Conservation (phyloP, 805 yeast genomes). For the Saccharomycopsis amapae region DNA sequence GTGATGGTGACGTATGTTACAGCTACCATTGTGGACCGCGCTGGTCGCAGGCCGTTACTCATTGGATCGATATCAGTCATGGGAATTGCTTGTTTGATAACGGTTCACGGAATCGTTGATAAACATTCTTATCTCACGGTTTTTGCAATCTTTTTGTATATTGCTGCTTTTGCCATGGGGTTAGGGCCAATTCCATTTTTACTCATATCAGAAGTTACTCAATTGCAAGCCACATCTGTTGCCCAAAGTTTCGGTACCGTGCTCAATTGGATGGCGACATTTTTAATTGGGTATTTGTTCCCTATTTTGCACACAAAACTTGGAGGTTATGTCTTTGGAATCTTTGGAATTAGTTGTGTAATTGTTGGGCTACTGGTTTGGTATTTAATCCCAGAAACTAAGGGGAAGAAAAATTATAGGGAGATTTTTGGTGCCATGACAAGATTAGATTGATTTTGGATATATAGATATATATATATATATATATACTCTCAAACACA, state of each 20-base stretch:
- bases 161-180: slow-evolving; percentile 84
- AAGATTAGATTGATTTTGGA: background rate
- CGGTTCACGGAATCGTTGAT: slow-evolving; percentile 58
- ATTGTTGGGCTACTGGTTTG: slow-evolving; percentile 42
- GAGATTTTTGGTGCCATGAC: slow-evolving; percentile 52
- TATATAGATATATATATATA: too few species aligned
- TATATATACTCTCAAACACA: too few species aligned
- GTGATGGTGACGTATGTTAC: slow-evolving; percentile 66
- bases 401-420: slow-evolving; percentile 51
- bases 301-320: slow-evolving; percentile 59
- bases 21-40: slow-evolving; percentile 65
- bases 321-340: slow-evolving; percentile 73
- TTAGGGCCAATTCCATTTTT: slow-evolving; percentile 94
- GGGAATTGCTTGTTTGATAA: slow-evolving; percentile 55
- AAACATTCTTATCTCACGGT: slow-evolving; percentile 46
- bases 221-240: slow-evolving; percentile 64
- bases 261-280: slow-evolving; percentile 88
- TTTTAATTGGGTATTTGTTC: slow-evolving; percentile 70
- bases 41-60: slow-evolving; percentile 72
- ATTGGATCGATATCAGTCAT: slow-evolving; percentile 59
- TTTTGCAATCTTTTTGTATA: slow-evolving; percentile 61
- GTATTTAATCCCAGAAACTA: slow-evolving; percentile 65
- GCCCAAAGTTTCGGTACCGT: slow-evolving; percentile 94
- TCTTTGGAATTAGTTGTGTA: slow-evolving; percentile 57
- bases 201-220: slow-evolving; percentile 82